Percentiles rank a stretch among this genome's conserved stretches.
These are phyloP conservation scores for Botrytis galanthina DNA, from an alignment of 2,329 filamentous ascomycete species.

Conservation along the genomic window DNA sequence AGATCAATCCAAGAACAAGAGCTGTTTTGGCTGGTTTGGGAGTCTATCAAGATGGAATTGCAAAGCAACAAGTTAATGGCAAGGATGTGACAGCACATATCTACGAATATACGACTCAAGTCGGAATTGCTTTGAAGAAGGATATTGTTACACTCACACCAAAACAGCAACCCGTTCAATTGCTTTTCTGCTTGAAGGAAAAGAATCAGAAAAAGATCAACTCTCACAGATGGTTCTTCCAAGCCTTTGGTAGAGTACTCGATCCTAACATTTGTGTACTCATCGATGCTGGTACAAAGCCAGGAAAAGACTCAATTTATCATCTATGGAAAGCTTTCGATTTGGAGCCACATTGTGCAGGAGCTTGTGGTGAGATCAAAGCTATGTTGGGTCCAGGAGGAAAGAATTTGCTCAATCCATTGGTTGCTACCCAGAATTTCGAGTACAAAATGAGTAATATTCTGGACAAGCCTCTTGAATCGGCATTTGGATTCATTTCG, in stretches of 20 bases:
- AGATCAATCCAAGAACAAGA: conserved; percentile 88
- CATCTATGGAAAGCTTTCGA: conserved; percentile 99
- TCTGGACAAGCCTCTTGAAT: conserved; percentile 93
- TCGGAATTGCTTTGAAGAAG: conserved; percentile 95
- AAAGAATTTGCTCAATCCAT: conserved; percentile 80
- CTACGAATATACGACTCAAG: conserved; percentile 98
- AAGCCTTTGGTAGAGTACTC: conserved; percentile 87
- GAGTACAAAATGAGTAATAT: conserved; percentile 99
- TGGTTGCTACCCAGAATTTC: conserved; percentile 97
- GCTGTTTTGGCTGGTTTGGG: conserved; percentile 96
- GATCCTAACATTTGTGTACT: conserved; percentile 97
- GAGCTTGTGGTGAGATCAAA: conserved; percentile 95
- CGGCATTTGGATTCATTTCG: conserved; percentile 96
- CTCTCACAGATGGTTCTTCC: conserved; percentile 99
- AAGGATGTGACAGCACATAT: conserved; percentile 94
- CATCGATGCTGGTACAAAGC: conserved; percentile 92
- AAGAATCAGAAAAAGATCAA: conserved; percentile 98
- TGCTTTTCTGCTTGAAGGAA: conserved; percentile 98
- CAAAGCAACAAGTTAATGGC: conserved; percentile 97
- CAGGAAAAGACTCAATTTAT: conserved; percentile 83
- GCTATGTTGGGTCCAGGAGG: conserved; percentile 89
- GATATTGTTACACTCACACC: conserved; percentile 97
- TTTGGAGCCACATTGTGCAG: conserved; percentile 93
- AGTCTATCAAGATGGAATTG: conserved; percentile 96
- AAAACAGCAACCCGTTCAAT: conserved; percentile 98